Evolutionary conservation across 441 rosid genomes (phyloP).

Genomic region (Rhodomyrtus psidioides): DNA sequence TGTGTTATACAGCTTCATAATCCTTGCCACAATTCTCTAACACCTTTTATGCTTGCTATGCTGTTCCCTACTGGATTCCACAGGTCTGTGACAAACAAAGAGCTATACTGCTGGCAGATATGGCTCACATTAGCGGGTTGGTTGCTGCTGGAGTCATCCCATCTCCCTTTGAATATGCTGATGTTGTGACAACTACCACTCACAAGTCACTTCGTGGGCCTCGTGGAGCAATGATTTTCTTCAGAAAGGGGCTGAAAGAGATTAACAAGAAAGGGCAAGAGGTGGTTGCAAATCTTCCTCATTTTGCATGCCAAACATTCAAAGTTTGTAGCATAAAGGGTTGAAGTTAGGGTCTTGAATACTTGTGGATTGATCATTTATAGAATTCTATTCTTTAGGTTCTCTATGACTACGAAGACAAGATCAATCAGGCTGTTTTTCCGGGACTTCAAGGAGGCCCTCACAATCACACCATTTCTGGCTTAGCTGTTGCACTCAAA

Average conservation of each 20-base stretch:
- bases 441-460: slow-evolving; percentile 99
- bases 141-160: slow-evolving; percentile 97
- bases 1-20: not conserved
- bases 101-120: slow-evolving; percentile 85
- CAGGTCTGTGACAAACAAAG: slow-evolving; percentile 96
- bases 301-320: not conserved
- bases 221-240: slow-evolving; percentile 98
- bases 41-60: not conserved
- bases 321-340: not conserved
- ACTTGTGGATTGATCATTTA: not conserved
- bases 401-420: slow-evolving; percentile 83
- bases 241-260: slow-evolving; percentile 87
- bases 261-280: slow-evolving; percentile 89
- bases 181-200: slow-evolving; percentile 92
- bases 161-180: slow-evolving; percentile 98
- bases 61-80: slow-evolving; percentile 10
- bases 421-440: slow-evolving; percentile 94
- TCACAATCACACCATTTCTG: slow-evolving; percentile 91
- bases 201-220: slow-evolving; percentile 99
- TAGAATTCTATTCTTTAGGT: slow-evolving; percentile 30
- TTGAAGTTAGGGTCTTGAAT: not conserved
- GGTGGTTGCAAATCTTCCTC: slow-evolving; percentile 26
- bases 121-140: slow-evolving; percentile 96
- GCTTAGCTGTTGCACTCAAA: slow-evolving; percentile 86
- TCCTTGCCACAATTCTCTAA: not conserved